Percentiles rank a stretch among this genome's conserved stretches.
These are phyloP conservation scores for Graphium sp. DNA, from an alignment of 2,329 filamentous ascomycete genomes.

Conservation along the genomic window DNA sequence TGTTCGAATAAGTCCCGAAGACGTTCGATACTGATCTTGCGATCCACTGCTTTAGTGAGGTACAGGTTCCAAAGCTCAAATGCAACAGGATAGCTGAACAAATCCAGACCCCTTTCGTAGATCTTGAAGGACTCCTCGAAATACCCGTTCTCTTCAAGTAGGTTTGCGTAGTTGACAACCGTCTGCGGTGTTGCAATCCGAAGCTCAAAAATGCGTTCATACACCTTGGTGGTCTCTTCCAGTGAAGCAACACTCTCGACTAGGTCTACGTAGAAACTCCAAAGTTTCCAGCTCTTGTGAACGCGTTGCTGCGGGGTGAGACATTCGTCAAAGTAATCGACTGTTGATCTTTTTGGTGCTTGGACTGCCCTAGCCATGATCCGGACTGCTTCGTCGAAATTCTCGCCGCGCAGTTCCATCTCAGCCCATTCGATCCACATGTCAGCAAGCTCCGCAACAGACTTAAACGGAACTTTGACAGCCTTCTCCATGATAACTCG, in stretches of 20 bases:
- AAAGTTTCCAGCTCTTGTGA: slow-evolving; percentile 98
- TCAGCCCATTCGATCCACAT: slow-evolving; percentile 99
- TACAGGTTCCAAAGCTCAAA: slow-evolving; percentile 99
- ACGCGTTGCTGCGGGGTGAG: slow-evolving; percentile 89
- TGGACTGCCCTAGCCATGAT: slow-evolving; percentile 97
- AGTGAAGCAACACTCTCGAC: slow-evolving; percentile 86
- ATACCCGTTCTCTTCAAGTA: slow-evolving; percentile 87
- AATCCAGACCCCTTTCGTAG: slow-evolving; percentile 86
- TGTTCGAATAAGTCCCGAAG: slow-evolving; percentile 93
- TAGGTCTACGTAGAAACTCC: slow-evolving; percentile 98
- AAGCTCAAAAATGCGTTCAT: slow-evolving; percentile 95
- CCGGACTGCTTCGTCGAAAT: slow-evolving; percentile 84
- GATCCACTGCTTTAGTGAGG: slow-evolving; percentile 89
- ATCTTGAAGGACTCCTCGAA: slow-evolving; percentile 97
- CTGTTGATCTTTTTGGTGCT: slow-evolving; percentile 89
- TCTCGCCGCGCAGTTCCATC: slow-evolving; percentile 89
- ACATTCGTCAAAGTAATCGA: slow-evolving; percentile 97
- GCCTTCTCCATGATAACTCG: slow-evolving; percentile 94
- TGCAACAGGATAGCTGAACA: slow-evolving; percentile 97
- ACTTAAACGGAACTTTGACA: slow-evolving; percentile 94
- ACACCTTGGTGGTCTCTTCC: slow-evolving; percentile 85
- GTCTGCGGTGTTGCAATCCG: slow-evolving; percentile 96
- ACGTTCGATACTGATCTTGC: slow-evolving; percentile 88
- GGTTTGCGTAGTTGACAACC: slow-evolving; percentile 93
- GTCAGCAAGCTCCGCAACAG: slow-evolving; percentile 88